Evolutionary conservation across 768 basidiomycete species (phyloP), one percentile per base, ranked within the genome.

Genomic region (Trametes punicea): DNA sequence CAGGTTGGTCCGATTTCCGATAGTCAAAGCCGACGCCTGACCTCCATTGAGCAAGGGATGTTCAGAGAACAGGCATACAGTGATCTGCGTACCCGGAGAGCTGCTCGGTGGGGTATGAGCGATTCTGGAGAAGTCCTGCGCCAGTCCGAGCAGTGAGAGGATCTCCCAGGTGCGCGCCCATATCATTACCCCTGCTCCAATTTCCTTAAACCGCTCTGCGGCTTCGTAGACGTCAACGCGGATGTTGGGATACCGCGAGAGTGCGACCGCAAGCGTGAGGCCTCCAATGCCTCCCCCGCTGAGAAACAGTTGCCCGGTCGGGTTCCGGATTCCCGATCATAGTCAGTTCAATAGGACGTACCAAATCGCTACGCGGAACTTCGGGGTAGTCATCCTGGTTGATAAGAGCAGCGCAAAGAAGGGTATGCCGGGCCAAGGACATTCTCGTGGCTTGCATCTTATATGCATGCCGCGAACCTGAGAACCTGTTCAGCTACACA

Each of bases 1-100:
- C 10, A 3, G 66, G 63, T 39, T 65, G 64, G 60, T 80, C 78
- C 1, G 79, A 78, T 46, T 72, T 69, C 39, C 79, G 68, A 56
- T 71, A 79, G 42, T 78, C 74, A 59, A 80, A 80, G 13, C 74
- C 77, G 60, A 75, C 66, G 9, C 69, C 78, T 79, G 34, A 31
- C 31, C n/a, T n/a, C n/a, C n/a, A n/a, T n/a, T n/a, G n/a, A n/a
- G n/a, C n/a, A n/a, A n/a, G n/a, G n/a, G n/a, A n/a, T n/a, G n/a
- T n/a, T n/a, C n/a, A n/a, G n/a, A n/a, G n/a, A 6, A 25, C 15
- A 39, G 11, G 10, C n/a, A 38, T n/a, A n/a, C n/a, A n/a, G n/a
- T n/a, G n/a, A n/a, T 16, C 8, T 15, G 13, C 65, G n/a, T 30
- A 65, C 67, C 62, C 4, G 33, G 41, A 9, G 62, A 60, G 1